Conservation (phyloP, 1,139 yeast genomes). For the Eremothecium cymbalariae region DNA sequence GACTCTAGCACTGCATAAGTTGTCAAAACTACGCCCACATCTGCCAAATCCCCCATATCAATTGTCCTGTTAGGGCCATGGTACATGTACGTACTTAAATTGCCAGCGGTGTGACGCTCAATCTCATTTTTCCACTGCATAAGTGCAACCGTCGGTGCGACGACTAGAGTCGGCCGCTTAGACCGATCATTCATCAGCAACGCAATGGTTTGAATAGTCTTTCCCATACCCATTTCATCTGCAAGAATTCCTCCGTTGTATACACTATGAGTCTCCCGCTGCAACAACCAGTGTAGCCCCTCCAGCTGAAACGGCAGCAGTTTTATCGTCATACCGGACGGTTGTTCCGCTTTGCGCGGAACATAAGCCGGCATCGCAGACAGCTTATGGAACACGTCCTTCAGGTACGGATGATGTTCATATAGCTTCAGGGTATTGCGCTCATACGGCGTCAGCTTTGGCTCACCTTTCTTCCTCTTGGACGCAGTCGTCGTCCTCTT, state of each 20-base stretch:
- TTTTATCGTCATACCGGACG: conserved; percentile 63
- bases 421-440: conserved; percentile 58
- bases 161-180: conserved; percentile 73
- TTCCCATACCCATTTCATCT: conserved; percentile 99
- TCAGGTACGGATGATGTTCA: conserved; percentile 70
- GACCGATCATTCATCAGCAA: conserved; percentile 60
- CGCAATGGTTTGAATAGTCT: conserved; percentile 91
- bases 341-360: conserved; percentile 63
- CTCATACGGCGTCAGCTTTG: conserved; percentile 59
- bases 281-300: conserved; percentile 80
- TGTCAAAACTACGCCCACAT: conserved; percentile 77
- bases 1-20: conserved; percentile 90
- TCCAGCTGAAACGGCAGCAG: conserved; percentile 87
- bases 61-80: conserved; percentile 78
- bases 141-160: conserved; percentile 95
- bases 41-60: conserved; percentile 46
- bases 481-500: conserved; percentile 4
- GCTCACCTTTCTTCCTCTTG: conserved; percentile 32
- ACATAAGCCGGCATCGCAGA: conserved; percentile 42
- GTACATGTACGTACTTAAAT: conserved; percentile 57
- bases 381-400: conserved; percentile 61
- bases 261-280: conserved; percentile 63
- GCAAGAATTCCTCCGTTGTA: conserved; percentile 93
- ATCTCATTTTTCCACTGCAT: conserved; percentile 98
- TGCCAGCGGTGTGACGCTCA: conserved; percentile 68